phyloP scores from a whole-genome alignment of 2,329 filamentous ascomycete species.

The Chaetothyriales sp. region DNA sequence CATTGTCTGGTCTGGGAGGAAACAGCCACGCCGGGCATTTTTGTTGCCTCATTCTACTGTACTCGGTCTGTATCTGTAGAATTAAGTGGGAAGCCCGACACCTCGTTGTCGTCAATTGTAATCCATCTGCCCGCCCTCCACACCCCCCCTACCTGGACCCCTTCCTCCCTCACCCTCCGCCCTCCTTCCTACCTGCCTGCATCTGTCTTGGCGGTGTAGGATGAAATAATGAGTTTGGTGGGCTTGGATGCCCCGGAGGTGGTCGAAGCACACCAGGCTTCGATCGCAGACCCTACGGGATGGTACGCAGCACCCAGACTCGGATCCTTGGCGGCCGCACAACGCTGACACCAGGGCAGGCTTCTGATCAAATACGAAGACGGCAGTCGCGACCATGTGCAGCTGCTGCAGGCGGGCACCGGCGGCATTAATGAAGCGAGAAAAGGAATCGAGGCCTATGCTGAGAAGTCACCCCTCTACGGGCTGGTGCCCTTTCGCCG shows the following conservation, averaged over 20 bases:
- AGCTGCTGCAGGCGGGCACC: slow-evolving; percentile 58
- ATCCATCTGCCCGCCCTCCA: too few relatives aligned
- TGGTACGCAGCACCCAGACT: slow-evolving; percentile 50
- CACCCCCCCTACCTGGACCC: too few relatives aligned
- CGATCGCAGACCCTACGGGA: slow-evolving; percentile 71
- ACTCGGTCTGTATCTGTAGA: too few relatives aligned
- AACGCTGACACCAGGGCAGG: slow-evolving; percentile 37
- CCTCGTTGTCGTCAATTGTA: neutral
- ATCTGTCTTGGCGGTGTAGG: slow-evolving; percentile 2
- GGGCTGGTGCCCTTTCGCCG: slow-evolving; percentile 81
- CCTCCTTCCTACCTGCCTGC: neutral
- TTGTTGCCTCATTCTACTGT: neutral
- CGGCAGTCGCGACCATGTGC: slow-evolving; percentile 69
- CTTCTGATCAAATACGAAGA: slow-evolving; percentile 71
- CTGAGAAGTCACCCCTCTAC: slow-evolving; percentile 76
- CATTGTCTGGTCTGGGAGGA: neutral
- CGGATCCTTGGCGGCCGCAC: neutral
- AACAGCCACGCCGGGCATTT: neutral
- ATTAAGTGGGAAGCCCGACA: neutral
- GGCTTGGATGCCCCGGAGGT: slow-evolving; percentile 71
- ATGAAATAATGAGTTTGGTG: slow-evolving; percentile 86
- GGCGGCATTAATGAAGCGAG: slow-evolving; percentile 76
- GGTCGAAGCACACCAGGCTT: slow-evolving; percentile 69
- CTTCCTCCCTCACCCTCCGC: too few relatives aligned
- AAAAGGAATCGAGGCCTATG: slow-evolving; percentile 59